Evolutionary conservation across 2,329 filamentous ascomycete genomes (phyloP), one percentile per base, ranked within the genome.

Genomic region (Talaromyces sp.): DNA sequence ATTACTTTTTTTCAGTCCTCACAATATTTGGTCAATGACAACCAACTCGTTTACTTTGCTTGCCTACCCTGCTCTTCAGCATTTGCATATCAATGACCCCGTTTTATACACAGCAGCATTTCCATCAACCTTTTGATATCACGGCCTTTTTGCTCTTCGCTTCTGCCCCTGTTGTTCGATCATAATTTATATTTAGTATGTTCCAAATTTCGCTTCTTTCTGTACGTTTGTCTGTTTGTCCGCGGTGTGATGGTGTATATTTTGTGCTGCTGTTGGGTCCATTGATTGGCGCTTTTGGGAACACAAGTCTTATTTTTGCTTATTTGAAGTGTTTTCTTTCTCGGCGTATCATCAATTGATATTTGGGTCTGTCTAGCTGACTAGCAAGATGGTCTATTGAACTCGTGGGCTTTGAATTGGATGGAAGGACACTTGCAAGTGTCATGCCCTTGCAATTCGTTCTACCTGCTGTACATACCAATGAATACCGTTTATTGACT

Each of bases 81-180:
- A 65, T 61, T 49, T 65, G 63, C 63, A 65, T 65, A 65, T 56
- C 49, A 58, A 61, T 61, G 63, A 65, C 58, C 54, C 17, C 6
- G 15, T 22, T 17, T 47, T 34, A 19, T 25, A 36, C 38, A 58
- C 56, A 56, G 22, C 58, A 60, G 38, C 22, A 60, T 45, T 59
- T 22, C 27, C 34, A 40, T n/a, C 27, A 45, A 43, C n/a, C 1
- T 19, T 19, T 56, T 54, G 53, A 56, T 36, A 3, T 56, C 5
- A 56, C 19, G 53, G 29, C 29, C 53, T 25, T 36, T 22, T 27
- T 17, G 10, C 29, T 36, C 29, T 36, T 56, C 53, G 29, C 19
- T 56, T 56, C 53, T 25, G 31, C 53, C 38, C 38, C 27, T 56
- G 11, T 25, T 36, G 29, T 38, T 36, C 22, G n/a, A 36, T 38